These are phyloP conservation scores for Penicillium sclerotigenum DNA, from an alignment of 2,329 filamentous ascomycete species.

Conservation along the genomic window DNA sequence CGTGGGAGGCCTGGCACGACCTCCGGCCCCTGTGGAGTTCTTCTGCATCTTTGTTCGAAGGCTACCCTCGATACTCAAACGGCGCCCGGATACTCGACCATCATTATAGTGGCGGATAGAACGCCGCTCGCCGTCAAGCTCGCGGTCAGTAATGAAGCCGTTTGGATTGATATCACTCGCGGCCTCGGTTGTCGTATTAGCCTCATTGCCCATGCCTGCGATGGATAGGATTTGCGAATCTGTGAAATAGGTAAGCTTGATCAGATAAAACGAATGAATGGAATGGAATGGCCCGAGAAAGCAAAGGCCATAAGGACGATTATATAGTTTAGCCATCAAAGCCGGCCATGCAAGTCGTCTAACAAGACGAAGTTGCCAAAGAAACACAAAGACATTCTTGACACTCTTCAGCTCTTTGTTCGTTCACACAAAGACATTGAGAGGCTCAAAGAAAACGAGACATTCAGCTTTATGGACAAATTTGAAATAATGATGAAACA, in stretches of 20 bases:
- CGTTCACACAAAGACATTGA: not conserved
- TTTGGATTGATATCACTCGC: not conserved
- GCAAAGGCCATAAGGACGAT: not conserved
- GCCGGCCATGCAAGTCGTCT: not conserved
- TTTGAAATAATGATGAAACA: not conserved
- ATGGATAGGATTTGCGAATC: not conserved
- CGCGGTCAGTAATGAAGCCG: conserved; percentile 1
- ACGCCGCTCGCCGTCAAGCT: conserved; percentile 1
- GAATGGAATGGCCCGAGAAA: not conserved
- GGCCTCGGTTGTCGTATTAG: not conserved
- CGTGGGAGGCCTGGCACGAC: not conserved
- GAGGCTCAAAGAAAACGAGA: not conserved
- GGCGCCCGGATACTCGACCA: conserved; percentile 1
- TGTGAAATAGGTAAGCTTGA: not conserved
- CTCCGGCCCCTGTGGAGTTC: no score
- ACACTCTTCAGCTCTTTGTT: not conserved
- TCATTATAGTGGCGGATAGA: conserved; percentile 3
- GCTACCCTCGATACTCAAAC: not conserved
- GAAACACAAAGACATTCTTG: not conserved
- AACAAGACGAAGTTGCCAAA: not conserved
- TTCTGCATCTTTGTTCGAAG: not conserved
- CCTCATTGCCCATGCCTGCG: not conserved
- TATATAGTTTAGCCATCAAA: not conserved
- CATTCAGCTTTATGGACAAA: no score
- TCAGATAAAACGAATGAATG: not conserved